A percentile compares a stretch with the other conserved stretches of the same genome.
Conservation (phyloP, 148 eudicot species). For the Cornus kousa region DNA sequence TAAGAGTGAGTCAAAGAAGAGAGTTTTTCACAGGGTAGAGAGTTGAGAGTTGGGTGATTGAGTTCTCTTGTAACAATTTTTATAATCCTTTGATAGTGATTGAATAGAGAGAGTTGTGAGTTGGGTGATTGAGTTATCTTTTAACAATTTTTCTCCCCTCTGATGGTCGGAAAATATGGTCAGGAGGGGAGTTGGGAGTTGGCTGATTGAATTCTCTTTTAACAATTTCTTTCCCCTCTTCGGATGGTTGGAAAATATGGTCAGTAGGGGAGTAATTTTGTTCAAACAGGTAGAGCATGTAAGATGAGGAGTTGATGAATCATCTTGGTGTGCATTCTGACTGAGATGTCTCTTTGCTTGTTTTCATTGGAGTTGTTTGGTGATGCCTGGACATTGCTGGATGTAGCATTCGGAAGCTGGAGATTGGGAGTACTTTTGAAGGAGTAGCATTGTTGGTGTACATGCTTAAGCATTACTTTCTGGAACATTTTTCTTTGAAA, state of each 20-base stretch:
- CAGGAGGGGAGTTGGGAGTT: neutral
- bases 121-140: no score
- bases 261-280: neutral
- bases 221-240: neutral
- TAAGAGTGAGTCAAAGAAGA: no score
- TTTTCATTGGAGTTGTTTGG: neutral
- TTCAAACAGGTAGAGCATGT: neutral
- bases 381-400: neutral
- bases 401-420: neutral
- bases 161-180: neutral
- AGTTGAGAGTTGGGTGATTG: no score
- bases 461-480: no score
- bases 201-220: no score
- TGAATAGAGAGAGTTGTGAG: no score
- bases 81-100: no score
- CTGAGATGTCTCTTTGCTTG: no score
- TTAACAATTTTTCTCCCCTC: neutral
- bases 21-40: no score
- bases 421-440: neutral
- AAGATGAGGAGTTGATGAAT: neutral
- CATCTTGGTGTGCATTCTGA: no score
- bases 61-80: no score
- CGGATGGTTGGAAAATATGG: neutral
- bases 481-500: no score
- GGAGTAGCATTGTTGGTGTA: neutral